These are phyloP conservation scores for Pythium phragmiticola DNA, from an alignment of 352 stramenopile species.

Conservation along the genomic window DNA sequence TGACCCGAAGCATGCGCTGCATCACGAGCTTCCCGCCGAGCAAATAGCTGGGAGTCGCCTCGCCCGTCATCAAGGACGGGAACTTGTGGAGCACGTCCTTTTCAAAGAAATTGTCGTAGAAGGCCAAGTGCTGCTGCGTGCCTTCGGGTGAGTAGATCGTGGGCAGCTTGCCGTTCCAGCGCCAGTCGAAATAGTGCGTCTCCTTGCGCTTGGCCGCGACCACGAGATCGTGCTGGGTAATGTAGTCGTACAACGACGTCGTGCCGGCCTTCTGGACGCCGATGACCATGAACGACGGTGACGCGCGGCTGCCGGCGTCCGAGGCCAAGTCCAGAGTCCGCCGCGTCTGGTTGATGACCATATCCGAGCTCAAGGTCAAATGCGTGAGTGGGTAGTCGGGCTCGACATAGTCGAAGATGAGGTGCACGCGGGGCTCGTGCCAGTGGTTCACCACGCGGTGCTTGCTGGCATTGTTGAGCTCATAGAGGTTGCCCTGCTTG, in stretches of 20 bases:
- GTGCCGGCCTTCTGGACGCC: slow-evolving; percentile 96
- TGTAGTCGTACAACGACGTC: slow-evolving; percentile 97
- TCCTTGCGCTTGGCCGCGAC: slow-evolving; percentile 90
- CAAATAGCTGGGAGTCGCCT: slow-evolving; percentile 92
- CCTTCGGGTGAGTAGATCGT: slow-evolving; percentile 54
- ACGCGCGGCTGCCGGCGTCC: slow-evolving; percentile 66
- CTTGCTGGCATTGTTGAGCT: slow-evolving; percentile 99
- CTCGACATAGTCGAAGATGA: slow-evolving; percentile 99
- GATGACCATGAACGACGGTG: slow-evolving; percentile 94
- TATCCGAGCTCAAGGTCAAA: slow-evolving; percentile 82
- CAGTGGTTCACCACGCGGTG: slow-evolving; percentile 94
- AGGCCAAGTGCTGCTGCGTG: slow-evolving; percentile 52
- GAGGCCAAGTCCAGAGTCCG: slow-evolving; percentile 92
- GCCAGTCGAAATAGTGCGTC: slow-evolving; percentile 99
- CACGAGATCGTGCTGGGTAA: slow-evolving; percentile 95
- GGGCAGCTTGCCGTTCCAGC: slow-evolving; percentile 88
- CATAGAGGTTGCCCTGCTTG: slow-evolving; percentile 93
- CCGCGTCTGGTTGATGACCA: slow-evolving; percentile 94
- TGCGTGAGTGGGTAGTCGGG: slow-evolving; percentile 55
- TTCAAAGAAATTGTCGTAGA: slow-evolving; percentile 87
- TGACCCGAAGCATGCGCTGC: slow-evolving; percentile 70
- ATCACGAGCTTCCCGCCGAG: slow-evolving; percentile 78
- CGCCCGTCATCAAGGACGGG: slow-evolving; percentile 91
- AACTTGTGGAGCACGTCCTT: slow-evolving; percentile 80
- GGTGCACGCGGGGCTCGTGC: slow-evolving; percentile 90